These are phyloP conservation scores for Paecilomyces dactylethromorphus DNA, from an alignment of 2,329 filamentous ascomycete species.

Conservation along the genomic window DNA sequence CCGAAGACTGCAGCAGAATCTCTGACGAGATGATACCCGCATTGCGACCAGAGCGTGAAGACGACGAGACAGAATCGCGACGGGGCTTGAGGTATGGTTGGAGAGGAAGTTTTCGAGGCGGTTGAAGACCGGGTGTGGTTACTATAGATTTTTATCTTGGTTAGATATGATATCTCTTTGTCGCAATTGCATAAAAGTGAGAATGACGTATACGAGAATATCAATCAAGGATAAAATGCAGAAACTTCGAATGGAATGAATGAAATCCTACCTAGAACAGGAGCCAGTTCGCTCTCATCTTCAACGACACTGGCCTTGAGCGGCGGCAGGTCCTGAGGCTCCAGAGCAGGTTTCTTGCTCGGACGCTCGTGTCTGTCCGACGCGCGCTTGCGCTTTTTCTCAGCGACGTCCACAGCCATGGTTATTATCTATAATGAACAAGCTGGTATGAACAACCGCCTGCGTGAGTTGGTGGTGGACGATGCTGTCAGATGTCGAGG, in stretches of 20 bases:
- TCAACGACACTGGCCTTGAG: conserved; percentile 42
- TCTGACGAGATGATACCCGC: conserved; percentile 37
- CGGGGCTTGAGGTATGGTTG: conserved; percentile 46
- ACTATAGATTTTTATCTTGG: conserved; percentile 12
- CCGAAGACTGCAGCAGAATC: conserved; percentile 54
- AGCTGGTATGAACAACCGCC: background rate
- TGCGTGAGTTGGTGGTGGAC: background rate
- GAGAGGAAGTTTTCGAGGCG: conserved; percentile 22
- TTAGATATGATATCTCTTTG: background rate
- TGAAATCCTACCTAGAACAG: conserved; percentile 42
- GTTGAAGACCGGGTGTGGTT: conserved; percentile 27
- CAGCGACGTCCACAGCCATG: conserved; percentile 29
- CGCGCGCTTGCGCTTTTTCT: conserved; percentile 48
- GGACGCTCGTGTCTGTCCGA: conserved; percentile 38
- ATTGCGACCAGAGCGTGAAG: conserved; percentile 22
- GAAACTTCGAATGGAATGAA: background rate
- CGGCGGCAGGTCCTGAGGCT: conserved; percentile 28
- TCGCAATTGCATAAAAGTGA: background rate
- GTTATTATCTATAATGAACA: conserved; percentile 2
- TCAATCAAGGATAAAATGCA: background rate
- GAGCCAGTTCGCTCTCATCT: conserved; percentile 42
- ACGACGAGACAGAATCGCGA: conserved; percentile 26
- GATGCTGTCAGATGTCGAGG: background rate
- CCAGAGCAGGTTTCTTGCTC: conserved; percentile 43
- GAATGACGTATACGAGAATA: background rate